Percentiles rank a stretch among this genome's conserved stretches.
Evolutionary conservation across 2,329 filamentous ascomycete genomes (phyloP).

Genomic region (Apiospora arundinis): DNA sequence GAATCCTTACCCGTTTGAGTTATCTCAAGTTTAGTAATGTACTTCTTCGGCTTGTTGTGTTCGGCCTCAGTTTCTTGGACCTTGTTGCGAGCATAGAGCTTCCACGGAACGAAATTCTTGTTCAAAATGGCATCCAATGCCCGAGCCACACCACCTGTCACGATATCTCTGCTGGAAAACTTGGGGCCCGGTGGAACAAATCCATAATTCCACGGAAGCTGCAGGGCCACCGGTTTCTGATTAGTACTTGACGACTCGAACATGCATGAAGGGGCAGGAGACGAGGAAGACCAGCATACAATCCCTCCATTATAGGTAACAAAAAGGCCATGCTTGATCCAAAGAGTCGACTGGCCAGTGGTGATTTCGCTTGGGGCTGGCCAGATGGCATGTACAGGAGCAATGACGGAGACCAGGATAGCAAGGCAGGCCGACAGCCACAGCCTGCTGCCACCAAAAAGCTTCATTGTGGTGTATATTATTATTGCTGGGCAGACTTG

Average conservation of each 20-base stretch:
- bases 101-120: constrained; percentile 78
- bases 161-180: constrained; percentile 58
- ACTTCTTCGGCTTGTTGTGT: constrained; percentile 48
- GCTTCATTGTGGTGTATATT: constrained; percentile 29
- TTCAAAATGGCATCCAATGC: constrained; percentile 69
- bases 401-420: constrained; percentile 47
- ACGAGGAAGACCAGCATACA: constrained; percentile 55
- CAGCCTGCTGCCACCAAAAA: constrained; percentile 29
- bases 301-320: constrained; percentile 64
- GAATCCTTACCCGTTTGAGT: constrained; percentile 63
- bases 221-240: constrained; percentile 41
- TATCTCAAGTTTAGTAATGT: constrained; percentile 67
- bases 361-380: constrained; percentile 58
- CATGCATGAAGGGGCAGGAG: constrained; percentile 32
- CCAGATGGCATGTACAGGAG: constrained; percentile 61
- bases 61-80: constrained; percentile 69
- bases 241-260: constrained; percentile 29
- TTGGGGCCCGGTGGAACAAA: constrained; percentile 48
- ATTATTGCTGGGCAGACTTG: neutral
- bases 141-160: constrained; percentile 63
- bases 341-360: constrained; percentile 59
- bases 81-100: constrained; percentile 67
- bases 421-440: constrained; percentile 41
- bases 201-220: constrained; percentile 57
- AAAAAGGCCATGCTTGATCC: constrained; percentile 56